Evolutionary conservation across 2,329 filamentous ascomycete genomes (phyloP), one percentile per base, ranked within the genome.

Genomic region (Cylindrodendrum hubeiense): DNA sequence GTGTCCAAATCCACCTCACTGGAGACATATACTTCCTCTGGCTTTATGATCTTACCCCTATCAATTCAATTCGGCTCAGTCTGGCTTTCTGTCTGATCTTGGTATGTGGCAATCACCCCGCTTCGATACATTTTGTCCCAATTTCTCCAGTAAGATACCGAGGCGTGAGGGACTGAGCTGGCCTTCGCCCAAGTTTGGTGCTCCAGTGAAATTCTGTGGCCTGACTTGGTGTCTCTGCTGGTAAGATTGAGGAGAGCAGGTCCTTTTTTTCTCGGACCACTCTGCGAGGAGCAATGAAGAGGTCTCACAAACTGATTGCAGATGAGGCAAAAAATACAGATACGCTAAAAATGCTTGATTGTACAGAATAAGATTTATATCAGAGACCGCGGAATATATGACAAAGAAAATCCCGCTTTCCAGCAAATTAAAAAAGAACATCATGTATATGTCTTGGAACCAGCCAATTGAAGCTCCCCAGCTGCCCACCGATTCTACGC

Each of bases 21-120:
- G 3, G 57, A 65, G 17, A 65, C 49, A 10, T 47, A 53, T 10
- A 68, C 28, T 33, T 68, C 64, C 17, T 68, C 64, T 1, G 60
- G 67, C 43, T 61, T 68, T 19, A 60, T 44, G 13, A 68, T 47
- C 2, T 44, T 50, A 0, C 54, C 65, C 0, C 24, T 28, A 17
- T 46, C 46, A 3, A 66, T 30, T 2, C 47, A 15, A 34, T 66
- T 65, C 3, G 65, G 19, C 13, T 58, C 44, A 7, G 60, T 61
- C 7, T 67, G 60, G 7, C 64, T 67, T 8, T 61, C 67, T n/a
- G 13, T 26, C 5, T 6, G 15, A 5, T 39, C 10, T 21, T 34
- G 17, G 17, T 52, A 41, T 15, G 49, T 37, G 19, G 28, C 24
- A 9, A n/a, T 7, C 3, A 47, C n/a, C 28, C 41, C n/a, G 13